Evolutionary conservation across 371 early-diverging fungal species (phyloP), one percentile per base, ranked within the genome.

Genomic region (Mortierella sp.): DNA sequence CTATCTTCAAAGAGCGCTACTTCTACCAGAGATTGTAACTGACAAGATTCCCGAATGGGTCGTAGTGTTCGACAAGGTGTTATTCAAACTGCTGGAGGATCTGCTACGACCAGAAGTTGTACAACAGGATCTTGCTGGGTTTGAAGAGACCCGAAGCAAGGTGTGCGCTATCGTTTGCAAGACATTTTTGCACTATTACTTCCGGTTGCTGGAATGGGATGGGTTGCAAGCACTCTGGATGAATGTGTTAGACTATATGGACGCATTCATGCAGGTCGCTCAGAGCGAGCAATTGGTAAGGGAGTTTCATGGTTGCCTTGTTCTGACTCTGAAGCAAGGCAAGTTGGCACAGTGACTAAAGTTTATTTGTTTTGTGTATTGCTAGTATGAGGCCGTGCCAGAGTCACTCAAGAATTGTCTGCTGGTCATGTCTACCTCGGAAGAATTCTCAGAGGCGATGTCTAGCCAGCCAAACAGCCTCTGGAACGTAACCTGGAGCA

Each of bases 391-490:
- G 64, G 91, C 88, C 4, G 83, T 87, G 9, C 76, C 83, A 2
- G 92, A 92, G 66, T 86, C 87, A 6, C 70, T 92, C 50, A 92
- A 92, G 66, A 92, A 92, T 73, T 86, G 90, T 84, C 69, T 92
- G 30, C 80, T 91, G 19, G 91, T 92, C 23, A 86, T 91, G 87
- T 87, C 86, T 6, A 84, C 87, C 0, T 88, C 88, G 1, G 82
- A 82, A 19, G 67, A 64, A 13, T 78, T 80, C 27, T 63, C 79
- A 5, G 72, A 80, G 21, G 55, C 58, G 12, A 53, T 62, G 14
- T 54, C 81, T 12, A 56, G 53, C 47, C 23, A 13, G 23, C 70
- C 71, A 10, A 73, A 72, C 50, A 72, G 67, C 67, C 74, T 89
- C 34, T 89, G 90, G 90, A 79, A 82, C 18, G 67, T 81, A 13